phyloP scores from a whole-genome alignment of 2,329 filamentous ascomycete genomes.

The Fusarium annulatum region DNA sequence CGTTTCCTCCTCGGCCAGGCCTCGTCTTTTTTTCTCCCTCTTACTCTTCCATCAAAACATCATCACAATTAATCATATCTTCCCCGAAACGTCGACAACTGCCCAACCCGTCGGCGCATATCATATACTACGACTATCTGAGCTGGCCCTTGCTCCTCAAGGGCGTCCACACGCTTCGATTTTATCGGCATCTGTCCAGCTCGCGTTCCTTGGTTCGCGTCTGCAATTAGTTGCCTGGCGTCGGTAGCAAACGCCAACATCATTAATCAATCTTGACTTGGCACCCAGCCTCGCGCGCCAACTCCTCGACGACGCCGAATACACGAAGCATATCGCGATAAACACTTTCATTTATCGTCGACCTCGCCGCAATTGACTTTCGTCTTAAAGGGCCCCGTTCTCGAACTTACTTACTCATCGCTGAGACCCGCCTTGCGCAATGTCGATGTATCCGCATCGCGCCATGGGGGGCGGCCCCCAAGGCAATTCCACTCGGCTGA shows the following conservation, averaged over 20 bases:
- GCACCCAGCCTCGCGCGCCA: conserved; percentile 38
- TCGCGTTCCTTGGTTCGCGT: conserved; percentile 35
- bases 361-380: conserved; percentile 1
- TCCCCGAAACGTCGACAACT: conserved; percentile 31
- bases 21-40: conserved; percentile 45
- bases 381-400: conserved; percentile 24
- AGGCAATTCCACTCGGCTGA: conserved; percentile 73
- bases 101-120: conserved; percentile 11
- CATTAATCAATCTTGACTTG: conserved; percentile 18
- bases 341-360: background rate
- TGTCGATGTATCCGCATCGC: conserved; percentile 92
- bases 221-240: conserved; percentile 16
- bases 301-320: conserved; percentile 22
- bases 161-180: conserved; percentile 2
- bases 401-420: conserved; percentile 22
- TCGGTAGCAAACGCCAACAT: conserved; percentile 29
- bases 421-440: conserved; percentile 48
- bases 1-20: conserved; percentile 40
- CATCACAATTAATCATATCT: conserved; percentile 33
- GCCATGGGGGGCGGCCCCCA: conserved; percentile 79
- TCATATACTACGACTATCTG: conserved; percentile 3
- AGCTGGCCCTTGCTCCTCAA: conserved; percentile 13
- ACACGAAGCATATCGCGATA: conserved; percentile 17
- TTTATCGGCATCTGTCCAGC: background rate
- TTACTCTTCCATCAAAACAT: conserved; percentile 46